Evolutionary conservation across 345 rosid genomes (phyloP), one percentile per base, ranked within the genome.

Genomic region (Brassica napus): DNA sequence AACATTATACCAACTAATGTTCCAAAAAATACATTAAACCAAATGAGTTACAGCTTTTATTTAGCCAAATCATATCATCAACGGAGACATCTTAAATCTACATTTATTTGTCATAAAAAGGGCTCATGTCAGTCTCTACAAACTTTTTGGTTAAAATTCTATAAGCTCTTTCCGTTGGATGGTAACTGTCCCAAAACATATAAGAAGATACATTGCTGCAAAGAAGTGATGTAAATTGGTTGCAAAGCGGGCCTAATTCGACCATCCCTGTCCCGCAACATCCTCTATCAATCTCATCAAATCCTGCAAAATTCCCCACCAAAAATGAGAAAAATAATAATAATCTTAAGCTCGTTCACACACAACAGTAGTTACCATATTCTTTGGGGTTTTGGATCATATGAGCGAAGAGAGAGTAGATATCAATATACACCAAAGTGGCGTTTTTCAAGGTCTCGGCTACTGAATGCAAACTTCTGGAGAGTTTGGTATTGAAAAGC

Each of bases 181-280:
- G 92, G 77, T 83, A 91, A 78, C 91, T 83, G 72, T 89, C 97
- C 97, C 92, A 89, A 64, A 89, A 89, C 74, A 88, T 26, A 65
- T 74, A 88, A 21, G 86, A 79, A 4, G 91, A 73, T 37, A 77
- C 90, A 81, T 91, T 85, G 2, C 15, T 57, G 78, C 92, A 87
- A 1, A 4, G 16, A 30, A 55, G 52, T 26, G 66, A 84, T 60
- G 44, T 71, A n/a, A 80, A 72, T 5, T 8, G 7, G 59, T 74
- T 89, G 69, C 94, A 88, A 3, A 87, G 62, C 0, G 82, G 14
- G 42, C 84, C 82, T 10, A 84, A 85, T 39, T 91, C 91, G 60
- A 89, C n/a, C 7, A 72, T 62, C 57, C 97, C 94, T 4, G 89
- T 86, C 21, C 88, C 94, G 16, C 91, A 89, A 32, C 92, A 89